Conservation (phyloP, 768 basidiomycete species). For the Pisolithus sp. region DNA sequence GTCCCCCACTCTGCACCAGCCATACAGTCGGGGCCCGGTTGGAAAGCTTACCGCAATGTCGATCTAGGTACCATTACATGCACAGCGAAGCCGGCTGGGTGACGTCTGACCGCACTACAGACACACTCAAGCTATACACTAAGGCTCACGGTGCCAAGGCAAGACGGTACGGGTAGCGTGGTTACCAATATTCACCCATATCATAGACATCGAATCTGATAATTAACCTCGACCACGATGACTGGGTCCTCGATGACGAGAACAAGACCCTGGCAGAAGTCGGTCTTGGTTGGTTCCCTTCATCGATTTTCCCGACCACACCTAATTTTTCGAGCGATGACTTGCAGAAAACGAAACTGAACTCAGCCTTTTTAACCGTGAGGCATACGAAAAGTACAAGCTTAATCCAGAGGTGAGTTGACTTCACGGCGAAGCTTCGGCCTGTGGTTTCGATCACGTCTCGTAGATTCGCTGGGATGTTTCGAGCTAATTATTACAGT, state of each 20-base stretch:
- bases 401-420: conserved; percentile 66
- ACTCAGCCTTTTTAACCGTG: conserved; percentile 82
- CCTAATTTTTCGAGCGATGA: neutral
- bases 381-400: conserved; percentile 77
- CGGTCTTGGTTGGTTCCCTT: conserved; percentile 65
- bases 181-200: neutral
- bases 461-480: conserved; percentile 26
- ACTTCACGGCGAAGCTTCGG: neutral
- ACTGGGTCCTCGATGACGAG: conserved; percentile 81
- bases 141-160: conserved; percentile 95
- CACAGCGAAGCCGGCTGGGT: neutral
- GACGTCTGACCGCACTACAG: conserved; percentile 33
- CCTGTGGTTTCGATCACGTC: neutral
- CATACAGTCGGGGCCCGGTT: conserved; percentile 66
- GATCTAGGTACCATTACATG: conserved; percentile 50
- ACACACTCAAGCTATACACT: conserved; percentile 92
- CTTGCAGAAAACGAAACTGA: conserved; percentile 89
- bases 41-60: conserved; percentile 82
- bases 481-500: conserved; percentile 3
- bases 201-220: conserved; percentile 90
- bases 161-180: conserved; percentile 1
- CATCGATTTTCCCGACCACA: neutral
- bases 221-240: conserved; percentile 94
- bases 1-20: conserved; percentile 36
- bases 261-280: conserved; percentile 54